phyloP scores from a whole-genome alignment of 2,329 filamentous ascomycete species.

The Alternaria sp. region DNA sequence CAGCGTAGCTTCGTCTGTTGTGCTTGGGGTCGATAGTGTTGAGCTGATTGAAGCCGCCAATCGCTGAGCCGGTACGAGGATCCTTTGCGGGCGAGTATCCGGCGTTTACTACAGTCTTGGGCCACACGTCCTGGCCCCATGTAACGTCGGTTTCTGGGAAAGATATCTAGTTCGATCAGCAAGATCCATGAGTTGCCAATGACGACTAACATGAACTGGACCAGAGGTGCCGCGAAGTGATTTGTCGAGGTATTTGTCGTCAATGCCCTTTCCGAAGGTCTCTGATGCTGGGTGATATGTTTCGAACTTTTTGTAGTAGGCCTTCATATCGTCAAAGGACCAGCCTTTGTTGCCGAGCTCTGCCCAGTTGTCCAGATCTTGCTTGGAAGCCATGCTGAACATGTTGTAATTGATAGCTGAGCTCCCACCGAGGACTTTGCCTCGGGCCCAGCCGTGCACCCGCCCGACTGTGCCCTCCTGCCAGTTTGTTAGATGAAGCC shows the following conservation, averaged over 20 bases:
- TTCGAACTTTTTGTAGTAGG: conserved; percentile 48
- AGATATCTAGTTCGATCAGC: conserved; percentile 19
- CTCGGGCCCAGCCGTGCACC: conserved; percentile 35
- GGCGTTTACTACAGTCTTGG: conserved; percentile 32
- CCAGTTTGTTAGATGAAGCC: conserved; percentile 1
- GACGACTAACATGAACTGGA: conserved; percentile 28
- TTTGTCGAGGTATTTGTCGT: conserved; percentile 35
- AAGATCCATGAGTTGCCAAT: not conserved
- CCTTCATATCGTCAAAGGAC: conserved; percentile 43
- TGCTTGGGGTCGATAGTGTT: conserved; percentile 34
- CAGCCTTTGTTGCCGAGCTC: conserved; percentile 48
- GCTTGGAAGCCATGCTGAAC: conserved; percentile 35
- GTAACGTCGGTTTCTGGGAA: conserved; percentile 30
- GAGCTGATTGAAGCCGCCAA: conserved; percentile 42
- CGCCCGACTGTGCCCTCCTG: conserved; percentile 30
- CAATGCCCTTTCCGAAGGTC: conserved; percentile 22
- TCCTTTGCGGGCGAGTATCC: conserved; percentile 33
- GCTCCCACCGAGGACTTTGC: conserved; percentile 47
- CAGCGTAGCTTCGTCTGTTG: conserved; percentile 43
- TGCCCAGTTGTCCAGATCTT: conserved; percentile 50
- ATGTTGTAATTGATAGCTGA: conserved; percentile 47
- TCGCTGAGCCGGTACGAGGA: conserved; percentile 33
- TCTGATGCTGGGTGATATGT: conserved; percentile 37
- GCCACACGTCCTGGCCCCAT: conserved; percentile 36
- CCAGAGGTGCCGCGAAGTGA: conserved; percentile 30